Evolutionary conservation across 2,329 filamentous ascomycete species (phyloP), one percentile per base, ranked within the genome.

Genomic region (Furcasterigmium sp.): DNA sequence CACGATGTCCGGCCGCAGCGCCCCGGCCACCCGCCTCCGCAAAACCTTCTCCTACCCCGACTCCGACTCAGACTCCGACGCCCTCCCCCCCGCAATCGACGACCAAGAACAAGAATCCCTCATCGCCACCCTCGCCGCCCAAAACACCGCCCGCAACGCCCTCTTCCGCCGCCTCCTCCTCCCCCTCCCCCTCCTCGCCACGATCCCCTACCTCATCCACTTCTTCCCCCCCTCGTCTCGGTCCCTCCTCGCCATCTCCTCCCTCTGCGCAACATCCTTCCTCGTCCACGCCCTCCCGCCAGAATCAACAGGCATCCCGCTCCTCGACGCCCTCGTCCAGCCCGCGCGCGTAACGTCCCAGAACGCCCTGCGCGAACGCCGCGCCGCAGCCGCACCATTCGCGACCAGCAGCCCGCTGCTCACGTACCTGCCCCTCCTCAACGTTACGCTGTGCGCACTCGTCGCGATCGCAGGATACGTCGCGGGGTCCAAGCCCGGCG

Each of bases 21-120:
- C 46, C 35, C 54, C 69, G 1, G 62, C 63, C 32, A 69, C 85
- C 41, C 82, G 86, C 49, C 69, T 93, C 36, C 83, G 90, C 56
- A 84, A 78, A 55, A 84, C 86, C 8, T 93, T 94, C 65, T 78
- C 76, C 47, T 93, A 91, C 65, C 85, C 85, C 5, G 64, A 69
- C 44, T 80, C 85, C 54, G 72, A 73, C 48, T 71, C 76, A 45
- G 69, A 72, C 42, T 70, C 76, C 28, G 71, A 75, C 59, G 64
- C 61, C 19, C 63, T 72, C 23, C 74, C 77, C 11, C 75, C 82
- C 51, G 77, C 81, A 43, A 70, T 93, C 47, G 88, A 93, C 59
- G 86, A 91, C 64, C 76, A 91, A 74, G 81, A 84, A 54, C 84
- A 87, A 68, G 82, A 86, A 55, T 57, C 64, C 39, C 68, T 86